phyloP scores from a whole-genome alignment of 2,329 filamentous ascomycete species.

The Stagonosporopsis tanaceti region DNA sequence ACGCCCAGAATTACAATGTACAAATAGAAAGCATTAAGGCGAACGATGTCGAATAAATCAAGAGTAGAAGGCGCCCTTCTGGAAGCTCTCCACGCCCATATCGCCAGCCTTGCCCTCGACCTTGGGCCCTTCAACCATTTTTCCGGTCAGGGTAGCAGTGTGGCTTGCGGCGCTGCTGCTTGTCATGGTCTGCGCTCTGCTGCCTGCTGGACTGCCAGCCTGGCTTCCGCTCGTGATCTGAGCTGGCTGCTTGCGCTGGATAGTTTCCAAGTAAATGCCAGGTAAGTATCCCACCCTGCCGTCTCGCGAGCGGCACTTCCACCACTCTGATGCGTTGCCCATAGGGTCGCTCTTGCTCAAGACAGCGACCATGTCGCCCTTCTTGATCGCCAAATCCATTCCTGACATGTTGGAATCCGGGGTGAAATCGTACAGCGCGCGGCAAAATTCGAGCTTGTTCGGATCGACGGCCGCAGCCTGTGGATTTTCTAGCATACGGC shows the following conservation, averaged over 20 bases:
- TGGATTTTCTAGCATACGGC: slow-evolving; percentile 61
- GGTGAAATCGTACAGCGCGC: slow-evolving; percentile 91
- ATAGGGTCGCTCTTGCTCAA: slow-evolving; percentile 91
- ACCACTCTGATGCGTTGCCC: slow-evolving; percentile 95
- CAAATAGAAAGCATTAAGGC: slow-evolving; percentile 8
- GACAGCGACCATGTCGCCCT: slow-evolving; percentile 94
- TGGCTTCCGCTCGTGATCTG: slow-evolving; percentile 55
- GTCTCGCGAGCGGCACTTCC: slow-evolving; percentile 90
- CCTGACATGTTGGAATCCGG: slow-evolving; percentile 75
- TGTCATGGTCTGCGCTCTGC: slow-evolving; percentile 65
- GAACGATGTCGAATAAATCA: slow-evolving; percentile 46
- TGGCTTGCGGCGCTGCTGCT: slow-evolving; percentile 52
- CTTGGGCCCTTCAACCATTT: slow-evolving; percentile 57
- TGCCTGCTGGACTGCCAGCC: slow-evolving; percentile 53
- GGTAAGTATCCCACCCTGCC: slow-evolving; percentile 92
- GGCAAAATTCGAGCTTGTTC: slow-evolving; percentile 94
- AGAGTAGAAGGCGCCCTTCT: slow-evolving; percentile 74
- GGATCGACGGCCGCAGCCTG: slow-evolving; percentile 73
- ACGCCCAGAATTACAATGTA: slow-evolving; percentile 19
- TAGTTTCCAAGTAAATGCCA: slow-evolving; percentile 83
- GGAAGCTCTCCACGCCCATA: slow-evolving; percentile 73
- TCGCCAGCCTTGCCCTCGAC: slow-evolving; percentile 68
- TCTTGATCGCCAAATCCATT: slow-evolving; percentile 89
- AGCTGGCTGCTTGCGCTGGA: slow-evolving; percentile 64
- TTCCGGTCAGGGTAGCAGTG: slow-evolving; percentile 56